A percentile compares a stretch with the other conserved stretches of the same genome.
Evolutionary conservation across 2,329 filamentous ascomycete genomes (phyloP).

Genomic region (Aspergillus fijiensis): DNA sequence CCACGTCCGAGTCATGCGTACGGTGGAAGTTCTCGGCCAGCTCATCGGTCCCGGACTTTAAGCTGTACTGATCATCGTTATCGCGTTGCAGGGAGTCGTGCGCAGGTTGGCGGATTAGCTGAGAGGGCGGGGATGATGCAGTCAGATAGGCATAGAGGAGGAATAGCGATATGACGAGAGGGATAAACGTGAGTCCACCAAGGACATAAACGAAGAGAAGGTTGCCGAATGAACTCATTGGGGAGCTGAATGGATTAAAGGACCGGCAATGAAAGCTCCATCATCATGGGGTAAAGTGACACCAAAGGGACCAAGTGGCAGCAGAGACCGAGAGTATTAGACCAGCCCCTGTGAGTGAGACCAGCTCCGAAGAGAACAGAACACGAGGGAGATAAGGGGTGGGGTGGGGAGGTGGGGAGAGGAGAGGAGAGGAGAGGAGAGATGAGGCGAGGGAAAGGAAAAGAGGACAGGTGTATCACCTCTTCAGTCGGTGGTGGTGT

Average conservation of each 20-base stretch:
- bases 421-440: background rate
- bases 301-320: constrained; percentile 9
- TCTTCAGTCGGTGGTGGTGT: background rate
- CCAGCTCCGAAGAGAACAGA: constrained; percentile 2
- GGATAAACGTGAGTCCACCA: constrained; percentile 85
- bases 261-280: constrained; percentile 34
- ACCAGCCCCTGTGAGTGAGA: constrained; percentile 3
- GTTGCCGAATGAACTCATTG: constrained; percentile 47
- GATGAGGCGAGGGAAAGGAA: background rate
- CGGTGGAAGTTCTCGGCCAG: constrained; percentile 62
- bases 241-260: constrained; percentile 33
- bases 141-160: constrained; percentile 68
- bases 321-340: background rate
- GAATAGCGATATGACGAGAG: constrained; percentile 63
- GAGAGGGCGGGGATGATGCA: constrained; percentile 51
- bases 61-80: constrained; percentile 63
- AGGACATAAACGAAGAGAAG: constrained; percentile 77
- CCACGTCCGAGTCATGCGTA: constrained; percentile 70
- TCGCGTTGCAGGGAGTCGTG: constrained; percentile 47
- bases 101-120: constrained; percentile 39
- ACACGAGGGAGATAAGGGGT: background rate
- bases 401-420: background rate
- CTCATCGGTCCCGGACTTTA: constrained; percentile 61
- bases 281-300: constrained; percentile 18
- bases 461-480: constrained; percentile 5